Evolutionary conservation across 768 basidiomycete species (phyloP).

Genomic region (Collybiopsis luxurians): DNA sequence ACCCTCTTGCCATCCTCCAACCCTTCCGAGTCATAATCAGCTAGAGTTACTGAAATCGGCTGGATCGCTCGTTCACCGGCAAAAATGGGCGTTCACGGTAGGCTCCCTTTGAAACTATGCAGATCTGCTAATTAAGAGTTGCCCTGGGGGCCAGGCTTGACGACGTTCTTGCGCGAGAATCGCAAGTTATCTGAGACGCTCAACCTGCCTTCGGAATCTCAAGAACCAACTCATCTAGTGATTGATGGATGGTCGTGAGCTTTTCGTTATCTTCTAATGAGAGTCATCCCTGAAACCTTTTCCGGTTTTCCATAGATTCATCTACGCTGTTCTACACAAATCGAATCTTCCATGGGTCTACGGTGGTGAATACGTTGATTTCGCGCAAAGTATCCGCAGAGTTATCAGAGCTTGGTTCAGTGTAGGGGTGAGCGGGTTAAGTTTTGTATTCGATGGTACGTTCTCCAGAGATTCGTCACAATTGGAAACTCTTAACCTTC

Average conservation of each 20-base stretch:
- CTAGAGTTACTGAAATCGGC: too few relatives aligned
- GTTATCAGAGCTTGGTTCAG: constrained; percentile 67
- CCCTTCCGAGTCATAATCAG: too few relatives aligned
- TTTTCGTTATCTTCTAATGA: constrained; percentile 4
- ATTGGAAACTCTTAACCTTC: constrained; percentile 8
- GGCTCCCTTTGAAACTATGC: neutral
- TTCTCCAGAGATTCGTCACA: neutral
- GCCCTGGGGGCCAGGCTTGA: constrained; percentile 33
- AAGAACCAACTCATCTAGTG: constrained; percentile 47
- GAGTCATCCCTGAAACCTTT: constrained; percentile 5
- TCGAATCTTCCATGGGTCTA: constrained; percentile 80
- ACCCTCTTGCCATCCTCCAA: too few relatives aligned
- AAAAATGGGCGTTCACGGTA: neutral
- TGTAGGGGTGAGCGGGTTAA: constrained; percentile 53
- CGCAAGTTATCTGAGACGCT: constrained; percentile 38
- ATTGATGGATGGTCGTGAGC: constrained; percentile 90
- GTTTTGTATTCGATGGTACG: constrained; percentile 83
- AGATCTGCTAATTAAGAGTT: neutral
- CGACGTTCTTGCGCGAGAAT: constrained; percentile 51
- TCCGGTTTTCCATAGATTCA: constrained; percentile 50
- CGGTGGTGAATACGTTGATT: constrained; percentile 73
- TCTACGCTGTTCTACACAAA: constrained; percentile 61
- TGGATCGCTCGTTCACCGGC: too few relatives aligned
- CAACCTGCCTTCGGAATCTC: constrained; percentile 17
- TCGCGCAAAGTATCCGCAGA: constrained; percentile 42